Percentiles rank a stretch among this genome's conserved stretches.
These are phyloP conservation scores for Knufia fluminis DNA, from an alignment of 2,329 filamentous ascomycete species.

Conservation along the genomic window DNA sequence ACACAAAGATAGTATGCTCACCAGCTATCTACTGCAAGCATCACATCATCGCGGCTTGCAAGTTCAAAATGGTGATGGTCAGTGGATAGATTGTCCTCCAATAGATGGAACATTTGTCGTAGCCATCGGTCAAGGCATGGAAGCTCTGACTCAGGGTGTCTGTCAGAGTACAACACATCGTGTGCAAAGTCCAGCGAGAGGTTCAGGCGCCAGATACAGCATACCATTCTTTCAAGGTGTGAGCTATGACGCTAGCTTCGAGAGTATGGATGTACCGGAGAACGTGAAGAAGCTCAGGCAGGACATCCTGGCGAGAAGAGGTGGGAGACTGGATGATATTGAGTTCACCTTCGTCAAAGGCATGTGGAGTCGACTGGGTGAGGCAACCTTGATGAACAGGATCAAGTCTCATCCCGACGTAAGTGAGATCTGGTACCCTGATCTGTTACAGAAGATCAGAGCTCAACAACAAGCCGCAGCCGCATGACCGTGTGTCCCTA, in stretches of 20 bases:
- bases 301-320: conserved; percentile 46
- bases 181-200: conserved; percentile 63
- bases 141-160: conserved; percentile 74
- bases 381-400: conserved; percentile 75
- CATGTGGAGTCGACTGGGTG: conserved; percentile 58
- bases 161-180: conserved; percentile 75
- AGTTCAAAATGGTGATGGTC: conserved; percentile 67
- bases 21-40: conserved; percentile 72
- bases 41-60: conserved; percentile 67
- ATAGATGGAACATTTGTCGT: conserved; percentile 71
- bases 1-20: conserved; percentile 79
- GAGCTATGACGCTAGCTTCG: conserved; percentile 67
- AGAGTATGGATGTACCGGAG: conserved; percentile 61
- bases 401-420: conserved; percentile 84
- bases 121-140: conserved; percentile 77
- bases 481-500: too few species aligned
- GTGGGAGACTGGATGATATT: conserved; percentile 56
- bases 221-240: conserved; percentile 88
- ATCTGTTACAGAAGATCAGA: conserved; percentile 45
- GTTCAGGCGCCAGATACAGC: conserved; percentile 63
- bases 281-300: conserved; percentile 54
- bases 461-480: conserved; percentile 43
- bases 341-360: conserved; percentile 78
- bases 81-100: conserved; percentile 77
- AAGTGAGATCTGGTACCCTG: conserved; percentile 69